Evolutionary conservation across 768 basidiomycete genomes (phyloP).

Genomic region (Suillus luteus): DNA sequence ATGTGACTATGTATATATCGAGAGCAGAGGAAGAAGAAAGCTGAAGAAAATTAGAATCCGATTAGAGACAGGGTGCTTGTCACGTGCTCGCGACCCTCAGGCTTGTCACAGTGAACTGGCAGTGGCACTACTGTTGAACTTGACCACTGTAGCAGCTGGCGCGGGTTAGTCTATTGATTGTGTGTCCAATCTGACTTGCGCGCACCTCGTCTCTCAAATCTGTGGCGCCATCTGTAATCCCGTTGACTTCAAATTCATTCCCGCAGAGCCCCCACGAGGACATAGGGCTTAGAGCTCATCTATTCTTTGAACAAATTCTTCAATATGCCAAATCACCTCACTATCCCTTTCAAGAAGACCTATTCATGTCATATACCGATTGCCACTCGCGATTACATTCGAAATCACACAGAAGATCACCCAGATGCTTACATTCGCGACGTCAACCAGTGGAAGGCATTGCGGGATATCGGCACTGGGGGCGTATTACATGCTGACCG

Average conservation of each 20-base stretch:
- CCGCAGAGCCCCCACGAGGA: not conserved
- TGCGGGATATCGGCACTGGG: slow-evolving; percentile 58
- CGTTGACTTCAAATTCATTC: not conserved
- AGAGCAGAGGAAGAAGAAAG: not conserved
- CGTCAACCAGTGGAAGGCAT: slow-evolving; percentile 65
- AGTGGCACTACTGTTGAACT: not conserved
- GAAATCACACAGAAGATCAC: slow-evolving; percentile 67
- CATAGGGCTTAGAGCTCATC: not conserved
- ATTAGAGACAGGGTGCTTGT: not conserved
- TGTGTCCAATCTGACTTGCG: too few species aligned
- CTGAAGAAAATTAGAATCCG: not conserved
- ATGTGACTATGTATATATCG: not conserved
- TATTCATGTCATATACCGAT: slow-evolving; percentile 55
- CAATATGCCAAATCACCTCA: slow-evolving; percentile 77
- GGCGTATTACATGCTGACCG: slow-evolving; percentile 57
- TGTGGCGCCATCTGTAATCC: not conserved
- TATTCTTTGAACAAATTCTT: not conserved
- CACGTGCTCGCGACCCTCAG: not conserved
- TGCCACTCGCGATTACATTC: slow-evolving; percentile 65
- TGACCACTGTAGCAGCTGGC: not conserved
- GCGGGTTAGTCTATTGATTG: not conserved
- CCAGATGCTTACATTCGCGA: slow-evolving; percentile 86
- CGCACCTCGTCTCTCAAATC: not conserved
- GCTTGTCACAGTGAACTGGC: too few species aligned
- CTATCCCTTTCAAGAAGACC: slow-evolving; percentile 74